Percentiles rank a stretch among this genome's conserved stretches.
Evolutionary conservation across 1,139 yeast genomes (phyloP).

Genomic region (Hyphopichia fennica): DNA sequence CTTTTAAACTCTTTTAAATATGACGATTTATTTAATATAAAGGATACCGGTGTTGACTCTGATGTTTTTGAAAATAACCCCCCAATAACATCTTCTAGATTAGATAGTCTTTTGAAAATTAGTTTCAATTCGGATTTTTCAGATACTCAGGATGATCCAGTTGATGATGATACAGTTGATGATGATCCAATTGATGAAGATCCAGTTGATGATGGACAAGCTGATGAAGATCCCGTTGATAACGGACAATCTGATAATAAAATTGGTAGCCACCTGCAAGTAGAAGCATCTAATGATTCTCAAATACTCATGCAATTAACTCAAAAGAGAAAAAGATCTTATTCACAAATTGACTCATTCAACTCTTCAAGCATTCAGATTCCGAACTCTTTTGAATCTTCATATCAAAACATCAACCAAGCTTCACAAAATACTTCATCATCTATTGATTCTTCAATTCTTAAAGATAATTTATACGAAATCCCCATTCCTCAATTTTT

Average conservation of each 20-base stretch:
- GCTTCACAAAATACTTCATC: not conserved
- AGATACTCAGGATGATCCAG: not conserved
- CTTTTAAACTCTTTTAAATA: not conserved
- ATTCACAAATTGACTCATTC: conserved; percentile 1
- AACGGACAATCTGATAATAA: conserved; percentile 3
- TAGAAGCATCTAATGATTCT: conserved; percentile 10
- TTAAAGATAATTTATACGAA: not conserved
- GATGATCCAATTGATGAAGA: not conserved
- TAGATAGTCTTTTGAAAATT: not conserved
- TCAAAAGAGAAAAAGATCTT: conserved; percentile 10
- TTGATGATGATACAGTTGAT: not conserved
- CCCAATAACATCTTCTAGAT: not conserved
- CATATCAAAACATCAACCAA: not conserved
- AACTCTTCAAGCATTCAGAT: conserved; percentile 1
- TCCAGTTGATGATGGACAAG: not conserved
- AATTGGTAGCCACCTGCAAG: no score
- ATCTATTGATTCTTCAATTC: no score
- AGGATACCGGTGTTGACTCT: not conserved
- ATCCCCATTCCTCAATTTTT: not conserved
- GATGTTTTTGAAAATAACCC: not conserved
- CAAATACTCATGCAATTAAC: conserved; percentile 13
- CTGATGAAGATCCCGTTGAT: not conserved
- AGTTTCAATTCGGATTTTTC: conserved; percentile 3
- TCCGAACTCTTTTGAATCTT: not conserved
- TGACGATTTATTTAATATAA: not conserved